phyloP scores from a whole-genome alignment of 192 early-diverging fungal genomes.

The Gaertneriomyces semiglobifer region DNA sequence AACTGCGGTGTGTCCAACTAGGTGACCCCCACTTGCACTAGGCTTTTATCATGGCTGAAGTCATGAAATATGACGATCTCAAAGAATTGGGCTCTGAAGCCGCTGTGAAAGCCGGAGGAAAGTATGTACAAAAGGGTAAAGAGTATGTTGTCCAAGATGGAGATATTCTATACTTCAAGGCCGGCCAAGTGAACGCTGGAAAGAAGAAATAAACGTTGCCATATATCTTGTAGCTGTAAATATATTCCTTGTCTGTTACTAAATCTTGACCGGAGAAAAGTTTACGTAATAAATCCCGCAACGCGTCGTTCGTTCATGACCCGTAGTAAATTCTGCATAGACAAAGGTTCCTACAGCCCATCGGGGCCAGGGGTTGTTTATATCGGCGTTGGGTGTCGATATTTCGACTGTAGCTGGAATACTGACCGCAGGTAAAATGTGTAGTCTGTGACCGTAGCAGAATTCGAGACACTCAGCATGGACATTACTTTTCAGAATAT shows the following conservation, averaged over 20 bases:
- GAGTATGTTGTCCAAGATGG: slow-evolving; percentile 91
- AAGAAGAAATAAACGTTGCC: slow-evolving; percentile 16
- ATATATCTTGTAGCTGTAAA: background rate
- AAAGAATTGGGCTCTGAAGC: slow-evolving; percentile 62
- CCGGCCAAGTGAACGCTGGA: slow-evolving; percentile 9
- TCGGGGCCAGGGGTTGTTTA: too few relatives aligned
- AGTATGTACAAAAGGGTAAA: slow-evolving; percentile 87
- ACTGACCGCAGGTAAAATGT: too few relatives aligned
- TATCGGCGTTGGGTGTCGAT: too few relatives aligned
- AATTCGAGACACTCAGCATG: background rate
- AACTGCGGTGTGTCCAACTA: background rate
- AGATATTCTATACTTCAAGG: slow-evolving; percentile 56
- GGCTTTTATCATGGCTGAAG: slow-evolving; percentile 83
- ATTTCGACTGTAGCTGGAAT: too few relatives aligned
- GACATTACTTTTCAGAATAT: slow-evolving; percentile 1
- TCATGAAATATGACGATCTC: slow-evolving; percentile 65
- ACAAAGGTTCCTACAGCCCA: too few relatives aligned
- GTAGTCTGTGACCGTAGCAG: too few relatives aligned
- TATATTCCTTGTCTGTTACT: background rate
- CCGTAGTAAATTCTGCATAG: too few relatives aligned
- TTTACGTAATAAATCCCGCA: too few relatives aligned
- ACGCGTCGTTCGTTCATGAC: too few relatives aligned
- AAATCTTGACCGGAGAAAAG: too few relatives aligned
- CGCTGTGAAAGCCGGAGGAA: slow-evolving; percentile 82
- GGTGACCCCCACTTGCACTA: background rate